phyloP scores from a whole-genome alignment of 139 green algal species.

The Zygnema circumcarinatum region DNA sequence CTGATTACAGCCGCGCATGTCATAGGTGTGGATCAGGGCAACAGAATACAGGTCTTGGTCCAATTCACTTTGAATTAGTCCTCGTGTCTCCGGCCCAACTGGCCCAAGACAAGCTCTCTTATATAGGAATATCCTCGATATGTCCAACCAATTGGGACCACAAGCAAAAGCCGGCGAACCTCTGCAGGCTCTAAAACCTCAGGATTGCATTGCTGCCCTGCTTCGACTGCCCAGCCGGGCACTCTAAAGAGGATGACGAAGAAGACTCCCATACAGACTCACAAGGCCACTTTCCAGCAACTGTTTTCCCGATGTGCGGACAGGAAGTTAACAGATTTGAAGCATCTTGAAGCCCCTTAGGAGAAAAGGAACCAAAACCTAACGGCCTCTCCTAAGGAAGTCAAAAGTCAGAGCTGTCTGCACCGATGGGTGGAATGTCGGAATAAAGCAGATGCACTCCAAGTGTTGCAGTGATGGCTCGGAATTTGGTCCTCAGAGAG shows the following conservation, averaged over 20 bases:
- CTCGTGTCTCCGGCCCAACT: neutral
- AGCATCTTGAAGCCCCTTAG: too few relatives aligned
- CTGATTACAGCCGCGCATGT: too few relatives aligned
- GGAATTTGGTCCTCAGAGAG: neutral
- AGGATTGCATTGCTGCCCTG: neutral
- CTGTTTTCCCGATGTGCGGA: too few relatives aligned
- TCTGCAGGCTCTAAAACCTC: neutral
- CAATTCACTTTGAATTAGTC: too few relatives aligned
- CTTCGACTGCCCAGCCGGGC: neutral
- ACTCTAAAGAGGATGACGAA: neutral
- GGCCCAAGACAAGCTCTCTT: neutral
- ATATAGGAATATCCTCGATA: neutral
- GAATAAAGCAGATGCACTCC: neutral
- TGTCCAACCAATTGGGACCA: neutral
- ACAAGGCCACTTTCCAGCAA: too few relatives aligned
- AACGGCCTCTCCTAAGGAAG: too few relatives aligned
- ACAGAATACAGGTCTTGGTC: too few relatives aligned
- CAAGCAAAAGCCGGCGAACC: neutral
- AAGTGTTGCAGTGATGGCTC: neutral
- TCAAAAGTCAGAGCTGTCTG: too few relatives aligned
- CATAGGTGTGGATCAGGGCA: too few relatives aligned
- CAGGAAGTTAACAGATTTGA: too few relatives aligned
- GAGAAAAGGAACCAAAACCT: too few relatives aligned
- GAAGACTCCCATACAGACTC: neutral
- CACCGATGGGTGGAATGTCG: too few relatives aligned